Conservation (phyloP, 805 yeast species). For the Lachancea cidri region DNA sequence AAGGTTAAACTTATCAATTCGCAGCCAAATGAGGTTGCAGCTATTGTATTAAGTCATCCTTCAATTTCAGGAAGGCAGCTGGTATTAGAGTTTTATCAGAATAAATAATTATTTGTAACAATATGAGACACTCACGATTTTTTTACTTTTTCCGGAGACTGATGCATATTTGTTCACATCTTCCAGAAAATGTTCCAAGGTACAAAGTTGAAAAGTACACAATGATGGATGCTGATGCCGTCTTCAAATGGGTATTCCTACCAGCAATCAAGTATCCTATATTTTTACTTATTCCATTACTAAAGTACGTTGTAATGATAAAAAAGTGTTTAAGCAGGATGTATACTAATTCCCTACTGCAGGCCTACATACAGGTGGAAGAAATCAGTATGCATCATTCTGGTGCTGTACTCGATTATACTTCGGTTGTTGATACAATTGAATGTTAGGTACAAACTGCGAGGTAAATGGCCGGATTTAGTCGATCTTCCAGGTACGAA, state of each 20-base stretch:
- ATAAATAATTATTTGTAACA: not conserved
- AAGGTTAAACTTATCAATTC: conserved; percentile 46
- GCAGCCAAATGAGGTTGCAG: conserved; percentile 35
- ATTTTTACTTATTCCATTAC: conserved; percentile 10
- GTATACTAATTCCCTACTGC: not conserved
- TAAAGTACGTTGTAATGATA: conserved; percentile 6
- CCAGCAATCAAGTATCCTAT: conserved; percentile 22
- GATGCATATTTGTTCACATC: too few species aligned
- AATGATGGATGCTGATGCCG: too few species aligned
- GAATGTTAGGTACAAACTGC: conserved; percentile 1
- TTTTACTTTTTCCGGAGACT: too few species aligned
- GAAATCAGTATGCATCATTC: not conserved
- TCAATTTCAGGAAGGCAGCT: conserved; percentile 55
- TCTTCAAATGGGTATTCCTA: conserved; percentile 12
- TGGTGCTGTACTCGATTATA: conserved; percentile 1
- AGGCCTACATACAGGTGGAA: not conserved
- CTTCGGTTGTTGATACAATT: not conserved
- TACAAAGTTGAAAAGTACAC: too few species aligned
- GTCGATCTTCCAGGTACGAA: not conserved
- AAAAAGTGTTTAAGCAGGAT: not conserved
- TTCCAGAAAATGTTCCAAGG: too few species aligned
- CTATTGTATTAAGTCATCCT: conserved; percentile 60
- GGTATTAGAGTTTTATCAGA: conserved; percentile 28
- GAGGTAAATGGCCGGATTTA: conserved; percentile 6
- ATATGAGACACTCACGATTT: not conserved